Conservation (phyloP, 2,329 filamentous ascomycete species). For the Tolypocladium cylindrosporum region DNA sequence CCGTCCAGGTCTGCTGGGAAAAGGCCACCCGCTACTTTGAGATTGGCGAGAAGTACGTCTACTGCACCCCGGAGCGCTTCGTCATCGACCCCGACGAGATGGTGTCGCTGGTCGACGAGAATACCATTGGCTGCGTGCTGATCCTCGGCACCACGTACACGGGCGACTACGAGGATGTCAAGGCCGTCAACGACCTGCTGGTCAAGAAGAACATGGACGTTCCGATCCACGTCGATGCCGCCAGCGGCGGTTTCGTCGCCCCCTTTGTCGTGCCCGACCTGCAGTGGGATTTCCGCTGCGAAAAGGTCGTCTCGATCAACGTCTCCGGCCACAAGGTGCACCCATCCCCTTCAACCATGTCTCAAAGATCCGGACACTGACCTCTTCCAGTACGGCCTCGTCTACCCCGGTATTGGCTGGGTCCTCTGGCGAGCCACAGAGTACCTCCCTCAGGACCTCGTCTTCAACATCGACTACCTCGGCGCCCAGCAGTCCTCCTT, state of each 20-base stretch:
- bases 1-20: constrained; percentile 96
- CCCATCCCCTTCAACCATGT: constrained; percentile 17
- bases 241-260: constrained; percentile 84
- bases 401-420: constrained; percentile 93
- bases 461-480: constrained; percentile 99
- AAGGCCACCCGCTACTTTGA: constrained; percentile 87
- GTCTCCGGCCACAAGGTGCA: constrained; percentile 77
- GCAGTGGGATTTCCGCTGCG: constrained; percentile 84
- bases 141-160: constrained; percentile 94
- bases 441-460: constrained; percentile 78
- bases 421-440: constrained; percentile 78
- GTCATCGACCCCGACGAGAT: constrained; percentile 55
- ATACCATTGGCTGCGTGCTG: constrained; percentile 81
- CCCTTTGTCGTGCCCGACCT: constrained; percentile 80
- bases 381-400: constrained; percentile 38
- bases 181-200: constrained; percentile 82
- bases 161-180: constrained; percentile 89
- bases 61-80: constrained; percentile 50
- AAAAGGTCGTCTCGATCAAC: constrained; percentile 88
- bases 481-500: constrained; percentile 92
- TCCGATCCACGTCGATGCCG: constrained; percentile 90
- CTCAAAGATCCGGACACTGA: not conserved
- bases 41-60: constrained; percentile 76
- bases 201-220: constrained; percentile 64
- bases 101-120: constrained; percentile 52